Evolutionary conservation across 805 yeast species (phyloP).

Genomic region (Priceomyces carsonii): DNA sequence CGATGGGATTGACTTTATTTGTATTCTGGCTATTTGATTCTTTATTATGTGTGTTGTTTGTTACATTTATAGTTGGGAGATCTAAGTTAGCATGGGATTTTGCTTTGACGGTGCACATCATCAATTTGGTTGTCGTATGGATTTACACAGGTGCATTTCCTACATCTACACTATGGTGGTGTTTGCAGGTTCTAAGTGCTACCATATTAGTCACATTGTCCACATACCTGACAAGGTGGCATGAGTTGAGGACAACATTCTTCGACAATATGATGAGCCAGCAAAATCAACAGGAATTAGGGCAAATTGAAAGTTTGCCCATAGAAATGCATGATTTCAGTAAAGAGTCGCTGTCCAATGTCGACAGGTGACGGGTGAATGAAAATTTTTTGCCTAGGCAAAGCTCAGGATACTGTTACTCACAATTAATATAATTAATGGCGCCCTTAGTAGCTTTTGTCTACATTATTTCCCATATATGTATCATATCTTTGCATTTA

Average conservation of each 20-base stretch:
- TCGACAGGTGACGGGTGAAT: no score
- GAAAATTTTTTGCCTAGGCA: no score
- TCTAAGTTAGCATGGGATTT: conserved; percentile 96
- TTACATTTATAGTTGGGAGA: conserved; percentile 86
- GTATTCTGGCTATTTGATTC: conserved; percentile 83
- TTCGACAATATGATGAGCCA: conserved; percentile 77
- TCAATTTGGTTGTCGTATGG: conserved; percentile 73
- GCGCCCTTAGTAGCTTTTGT: no score
- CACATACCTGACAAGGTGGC: conserved; percentile 90
- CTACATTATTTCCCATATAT: no score
- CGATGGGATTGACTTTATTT: conserved; percentile 76
- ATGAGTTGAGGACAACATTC: conserved; percentile 84
- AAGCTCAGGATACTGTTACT: no score
- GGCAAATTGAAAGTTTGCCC: conserved; percentile 23
- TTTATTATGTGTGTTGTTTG: conserved; percentile 76
- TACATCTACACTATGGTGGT: conserved; percentile 77
- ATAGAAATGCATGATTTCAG: conserved; percentile 22
- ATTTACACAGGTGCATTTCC: conserved; percentile 69
- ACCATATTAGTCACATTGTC: conserved; percentile 74
- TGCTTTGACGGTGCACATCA: conserved; percentile 87
- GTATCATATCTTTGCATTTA: no score
- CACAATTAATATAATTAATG: no score
- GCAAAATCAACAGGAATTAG: conserved; percentile 53
- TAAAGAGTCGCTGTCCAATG: conserved; percentile 3
- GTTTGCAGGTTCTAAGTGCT: conserved; percentile 68